Conservation (phyloP, 116 monocot species). For the Posidonia oceanica region DNA sequence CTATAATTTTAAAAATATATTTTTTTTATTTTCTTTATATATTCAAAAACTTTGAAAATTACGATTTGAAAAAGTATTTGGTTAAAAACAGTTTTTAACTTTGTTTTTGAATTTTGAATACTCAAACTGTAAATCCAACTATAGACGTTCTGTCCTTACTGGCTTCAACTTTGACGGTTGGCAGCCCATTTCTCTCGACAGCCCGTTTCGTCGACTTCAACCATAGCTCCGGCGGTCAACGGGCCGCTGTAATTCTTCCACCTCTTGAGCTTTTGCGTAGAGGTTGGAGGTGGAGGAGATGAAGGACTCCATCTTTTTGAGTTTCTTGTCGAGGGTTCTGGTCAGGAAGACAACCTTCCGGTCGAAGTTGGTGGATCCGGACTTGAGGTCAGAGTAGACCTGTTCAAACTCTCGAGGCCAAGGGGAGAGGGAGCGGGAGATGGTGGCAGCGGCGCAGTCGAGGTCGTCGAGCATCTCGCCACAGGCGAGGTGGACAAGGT, state of each 20-base stretch:
- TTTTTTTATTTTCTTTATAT: no score
- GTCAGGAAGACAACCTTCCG: no score
- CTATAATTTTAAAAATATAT: no score
- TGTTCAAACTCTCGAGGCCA: constrained; percentile 21
- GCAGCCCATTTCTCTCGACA: no score
- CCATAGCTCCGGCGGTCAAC: not conserved
- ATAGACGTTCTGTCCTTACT: no score
- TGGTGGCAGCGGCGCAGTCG: constrained; percentile 40
- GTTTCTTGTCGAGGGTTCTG: constrained; percentile 18
- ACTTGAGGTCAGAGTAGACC: constrained; percentile 41
- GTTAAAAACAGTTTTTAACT: no score
- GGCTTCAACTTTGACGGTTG: no score
- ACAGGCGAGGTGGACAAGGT: constrained; percentile 52
- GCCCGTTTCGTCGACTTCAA: no score
- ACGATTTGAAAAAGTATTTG: no score
- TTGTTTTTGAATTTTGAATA: no score
- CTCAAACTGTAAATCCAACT: no score
- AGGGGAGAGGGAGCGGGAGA: constrained; percentile 20
- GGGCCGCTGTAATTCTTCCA: constrained; percentile 10
- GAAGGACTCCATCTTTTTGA: constrained; percentile 54
- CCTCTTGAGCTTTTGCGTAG: constrained; percentile 11
- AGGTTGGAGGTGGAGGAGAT: constrained; percentile 25
- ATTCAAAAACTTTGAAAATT: no score
- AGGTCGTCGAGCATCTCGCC: constrained; percentile 59
- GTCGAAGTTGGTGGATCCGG: constrained; percentile 16